These are phyloP conservation scores for Pseudonectria buxi DNA, from an alignment of 2,329 filamentous ascomycete species.

Conservation along the genomic window DNA sequence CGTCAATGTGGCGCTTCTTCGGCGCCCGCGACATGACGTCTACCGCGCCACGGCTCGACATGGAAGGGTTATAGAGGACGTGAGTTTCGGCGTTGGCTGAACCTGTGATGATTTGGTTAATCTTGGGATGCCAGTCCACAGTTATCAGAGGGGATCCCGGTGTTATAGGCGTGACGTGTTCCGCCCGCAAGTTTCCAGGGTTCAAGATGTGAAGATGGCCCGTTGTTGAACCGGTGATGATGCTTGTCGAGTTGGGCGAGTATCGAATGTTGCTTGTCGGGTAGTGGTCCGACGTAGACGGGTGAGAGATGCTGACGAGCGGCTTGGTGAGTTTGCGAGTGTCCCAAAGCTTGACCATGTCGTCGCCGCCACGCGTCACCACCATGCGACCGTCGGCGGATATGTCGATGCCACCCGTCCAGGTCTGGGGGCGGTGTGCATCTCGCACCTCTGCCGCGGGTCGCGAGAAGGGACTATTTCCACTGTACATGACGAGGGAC, in stretches of 20 bases:
- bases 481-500: slow-evolving; percentile 84
- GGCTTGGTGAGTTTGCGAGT: slow-evolving; percentile 91
- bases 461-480: slow-evolving; percentile 76
- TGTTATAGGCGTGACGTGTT: slow-evolving; percentile 84
- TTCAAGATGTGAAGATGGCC: slow-evolving; percentile 91
- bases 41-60: slow-evolving; percentile 73
- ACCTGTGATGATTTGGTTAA: slow-evolving; percentile 94
- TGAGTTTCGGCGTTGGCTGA: slow-evolving; percentile 87
- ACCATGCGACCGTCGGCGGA: slow-evolving; percentile 86
- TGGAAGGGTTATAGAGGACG: slow-evolving; percentile 82
- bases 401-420: slow-evolving; percentile 88
- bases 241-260: slow-evolving; percentile 72
- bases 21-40: slow-evolving; percentile 88
- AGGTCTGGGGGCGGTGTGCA: slow-evolving; percentile 75
- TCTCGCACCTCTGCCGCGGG: slow-evolving; percentile 77
- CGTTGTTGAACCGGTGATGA: slow-evolving; percentile 80
- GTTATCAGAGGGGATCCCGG: slow-evolving; percentile 74
- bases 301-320: slow-evolving; percentile 69
- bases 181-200: slow-evolving; percentile 78
- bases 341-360: slow-evolving; percentile 94
- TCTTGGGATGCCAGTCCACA: slow-evolving; percentile 85
- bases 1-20: slow-evolving; percentile 92
- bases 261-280: slow-evolving; percentile 84
- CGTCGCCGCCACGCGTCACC: slow-evolving; percentile 83
- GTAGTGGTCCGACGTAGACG: slow-evolving; percentile 77